Base-by-base conservation (phyloP, 2,329 filamentous ascomycete species). In the Penicillium fuscoglaucum region DNA sequence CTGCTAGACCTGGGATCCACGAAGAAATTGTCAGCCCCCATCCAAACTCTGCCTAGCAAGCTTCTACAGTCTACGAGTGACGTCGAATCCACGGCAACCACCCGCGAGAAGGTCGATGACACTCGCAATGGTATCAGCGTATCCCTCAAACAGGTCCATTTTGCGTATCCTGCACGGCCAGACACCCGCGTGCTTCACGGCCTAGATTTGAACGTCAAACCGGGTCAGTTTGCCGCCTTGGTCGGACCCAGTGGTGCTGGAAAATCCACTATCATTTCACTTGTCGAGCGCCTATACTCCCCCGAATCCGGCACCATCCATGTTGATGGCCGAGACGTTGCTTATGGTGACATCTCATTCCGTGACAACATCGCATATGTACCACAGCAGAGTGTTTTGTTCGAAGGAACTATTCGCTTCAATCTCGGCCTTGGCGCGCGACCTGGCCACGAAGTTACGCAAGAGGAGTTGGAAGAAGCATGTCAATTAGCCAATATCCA, bases 201-300 rank as follows among this genome's bases (percentile, higher is more conserved):
- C 1, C 72, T 89, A 26, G 82, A 79, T 9, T 76, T 90, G 26
- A 78, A 79, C 1, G 82, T 89, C 19, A 62, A 59, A 10, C 67
- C 73, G 0, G 74, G 74, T 5, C 63, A 72, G 51, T 79, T 78
- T 61, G 75, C 70, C 15, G 80, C 79, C 3, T 75, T 82, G 21
- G 87, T 93, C 90, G 87, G 87, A 0, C 84, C 86, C 4, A 87
- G 84, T 0, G 87, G 87, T 5, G 83, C 86, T 2, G 87, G 87
- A 1, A 90, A 90, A 68, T 87, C 84, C 0, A 89, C 87, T 19
- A 84, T 87, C 48, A 80, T 89, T 65, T 80, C 83, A 1, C 65
- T 82, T 10, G 63, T 82, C 1, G 82, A 86, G 67, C 79, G 83
- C 6, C 79, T 87, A 58, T 87, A 87, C 68, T 72, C 66, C 1